phyloP scores from a whole-genome alignment of 2,329 filamentous ascomycete species.

The Penicillium griseofulvum region DNA sequence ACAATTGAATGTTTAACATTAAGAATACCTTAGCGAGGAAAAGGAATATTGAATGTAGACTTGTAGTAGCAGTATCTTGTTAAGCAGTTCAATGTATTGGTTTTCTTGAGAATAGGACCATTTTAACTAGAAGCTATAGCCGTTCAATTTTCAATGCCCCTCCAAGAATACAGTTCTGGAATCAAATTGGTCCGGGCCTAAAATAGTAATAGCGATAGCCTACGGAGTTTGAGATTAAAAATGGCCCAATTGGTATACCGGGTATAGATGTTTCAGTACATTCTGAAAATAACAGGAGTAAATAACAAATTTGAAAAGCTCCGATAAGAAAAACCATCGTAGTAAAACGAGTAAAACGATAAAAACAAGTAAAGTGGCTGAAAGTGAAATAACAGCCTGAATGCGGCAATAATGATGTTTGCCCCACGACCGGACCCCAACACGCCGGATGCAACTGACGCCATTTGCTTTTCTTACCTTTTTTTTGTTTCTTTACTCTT shows the following conservation, averaged over 20 bases:
- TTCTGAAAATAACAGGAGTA: not conserved
- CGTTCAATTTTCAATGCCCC: slow-evolving; percentile 2
- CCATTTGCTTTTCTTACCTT: slow-evolving; percentile 15
- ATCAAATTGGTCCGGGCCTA: not conserved
- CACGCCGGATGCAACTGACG: slow-evolving; percentile 23
- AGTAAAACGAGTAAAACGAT: not conserved
- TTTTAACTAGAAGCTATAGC: not conserved
- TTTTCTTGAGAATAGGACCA: not conserved
- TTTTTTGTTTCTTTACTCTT: slow-evolving; percentile 8
- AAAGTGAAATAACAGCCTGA: slow-evolving; percentile 5
- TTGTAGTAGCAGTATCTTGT: not conserved
- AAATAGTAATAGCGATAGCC: slow-evolving; percentile 8
- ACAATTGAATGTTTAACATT: no score
- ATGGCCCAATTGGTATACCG: not conserved
- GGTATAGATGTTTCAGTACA: not conserved
- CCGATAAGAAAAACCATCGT: not conserved
- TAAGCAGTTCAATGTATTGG: not conserved
- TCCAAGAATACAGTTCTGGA: not conserved
- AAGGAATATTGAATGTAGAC: no score
- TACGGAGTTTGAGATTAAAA: not conserved
- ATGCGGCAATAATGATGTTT: slow-evolving; percentile 29
- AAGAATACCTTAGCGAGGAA: no score
- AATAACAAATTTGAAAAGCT: not conserved
- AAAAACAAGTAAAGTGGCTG: not conserved
- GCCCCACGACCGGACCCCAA: slow-evolving; percentile 33